Conservation (phyloP, 2,329 filamentous ascomycete species). For the Fusarium begoniae region DNA sequence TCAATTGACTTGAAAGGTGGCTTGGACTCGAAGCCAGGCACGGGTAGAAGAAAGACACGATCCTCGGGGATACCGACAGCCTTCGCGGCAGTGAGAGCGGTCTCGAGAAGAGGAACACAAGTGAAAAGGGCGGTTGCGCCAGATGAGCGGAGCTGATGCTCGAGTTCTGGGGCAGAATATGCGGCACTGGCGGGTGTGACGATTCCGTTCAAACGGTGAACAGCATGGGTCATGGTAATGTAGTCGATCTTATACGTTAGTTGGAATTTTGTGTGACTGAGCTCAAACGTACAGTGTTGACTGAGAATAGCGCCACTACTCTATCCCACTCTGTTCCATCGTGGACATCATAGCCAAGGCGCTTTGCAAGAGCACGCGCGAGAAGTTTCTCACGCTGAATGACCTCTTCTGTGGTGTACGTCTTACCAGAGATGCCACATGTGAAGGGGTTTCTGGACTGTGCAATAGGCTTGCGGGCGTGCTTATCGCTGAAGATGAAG, state of each 20-base stretch:
- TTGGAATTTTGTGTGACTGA: background rate
- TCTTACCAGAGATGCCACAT: conserved; percentile 76
- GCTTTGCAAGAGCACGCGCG: conserved; percentile 73
- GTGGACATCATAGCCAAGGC: conserved; percentile 76
- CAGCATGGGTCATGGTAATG: conserved; percentile 75
- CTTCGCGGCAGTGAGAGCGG: conserved; percentile 70
- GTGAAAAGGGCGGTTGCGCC: conserved; percentile 77
- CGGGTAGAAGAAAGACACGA: conserved; percentile 74
- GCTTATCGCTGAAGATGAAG: conserved; percentile 78
- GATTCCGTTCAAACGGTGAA: conserved; percentile 79
- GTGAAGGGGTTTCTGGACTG: conserved; percentile 77
- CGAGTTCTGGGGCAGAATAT: conserved; percentile 74
- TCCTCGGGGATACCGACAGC: conserved; percentile 69
- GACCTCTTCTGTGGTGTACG: conserved; percentile 71
- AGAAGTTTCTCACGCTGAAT: conserved; percentile 72
- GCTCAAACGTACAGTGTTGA: conserved; percentile 72
- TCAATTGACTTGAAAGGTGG: conserved; percentile 70
- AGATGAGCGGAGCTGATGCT: conserved; percentile 76
- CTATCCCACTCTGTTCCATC: conserved; percentile 83
- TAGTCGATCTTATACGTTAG: conserved; percentile 71
- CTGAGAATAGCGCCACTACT: conserved; percentile 78
- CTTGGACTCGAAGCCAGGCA: conserved; percentile 65
- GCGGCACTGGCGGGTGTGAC: conserved; percentile 79
- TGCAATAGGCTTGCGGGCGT: conserved; percentile 71
- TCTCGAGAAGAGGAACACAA: conserved; percentile 71